Evolutionary conservation across 768 basidiomycete species (phyloP), one percentile per base, ranked within the genome.

Genomic region (Boletus coccyginus): DNA sequence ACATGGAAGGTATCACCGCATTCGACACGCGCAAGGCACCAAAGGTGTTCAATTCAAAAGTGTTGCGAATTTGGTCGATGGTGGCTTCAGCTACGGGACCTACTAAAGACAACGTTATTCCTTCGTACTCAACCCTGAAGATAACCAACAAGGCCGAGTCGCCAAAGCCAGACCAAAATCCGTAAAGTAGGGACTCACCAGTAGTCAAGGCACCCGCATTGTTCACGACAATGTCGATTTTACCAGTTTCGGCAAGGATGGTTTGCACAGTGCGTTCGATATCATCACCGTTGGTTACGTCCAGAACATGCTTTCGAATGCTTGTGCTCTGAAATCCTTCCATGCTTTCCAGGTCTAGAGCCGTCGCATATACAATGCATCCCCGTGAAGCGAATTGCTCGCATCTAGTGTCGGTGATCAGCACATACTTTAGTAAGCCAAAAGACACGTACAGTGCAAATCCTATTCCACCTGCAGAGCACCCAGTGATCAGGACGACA

Each of bases 361-460:
- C 82, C 0, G 88, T 87, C 3, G 90, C 91, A 57, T 90, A 92
- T 9, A 92, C 90, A 41, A 78, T 81, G 69, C 88, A 92, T 36
- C 83, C 87, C 31, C 75, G 77, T 0, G 69, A 62, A 2, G 85
- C 85, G 60, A 91, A 91, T 61, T 84, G 82, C 59, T 88, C 79
- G 62, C 84, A 87, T 36, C 88, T 38, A 17, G 17, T 17, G 38
- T 33, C 7, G 38, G 38, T 38, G 36, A 13, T 55, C 19, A 46
- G 38, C 17, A 57, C 19, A 32, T 14, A 31, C n/a, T 4, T 14
- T 17, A 24, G 2, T 3, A 16, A 10, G 10, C 33, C 5, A 16
- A 39, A 46, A 2, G 13, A 16, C 8, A 66, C 70, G 53, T 68
- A 86, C 88, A 90, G 68, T 5, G 80, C 71, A 58, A 81, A 84